Base-by-base conservation (phyloP, 2,329 filamentous ascomycete species). In the Magnaporthiopsis incrustans region DNA sequence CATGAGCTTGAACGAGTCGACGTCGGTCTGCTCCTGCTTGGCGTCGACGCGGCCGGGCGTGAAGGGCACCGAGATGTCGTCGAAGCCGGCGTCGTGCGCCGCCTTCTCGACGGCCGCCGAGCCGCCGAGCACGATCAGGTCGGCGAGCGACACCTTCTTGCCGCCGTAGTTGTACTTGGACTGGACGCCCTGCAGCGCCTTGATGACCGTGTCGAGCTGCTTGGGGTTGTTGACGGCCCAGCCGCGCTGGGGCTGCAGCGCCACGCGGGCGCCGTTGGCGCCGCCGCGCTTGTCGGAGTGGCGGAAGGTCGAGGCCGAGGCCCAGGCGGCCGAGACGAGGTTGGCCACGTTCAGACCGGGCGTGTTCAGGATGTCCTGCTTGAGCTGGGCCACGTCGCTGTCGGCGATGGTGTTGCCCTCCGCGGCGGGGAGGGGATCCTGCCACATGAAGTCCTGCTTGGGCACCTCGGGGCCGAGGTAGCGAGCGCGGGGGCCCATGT, bases 271-370 rank as follows among this genome's bases (percentile, higher is more conserved):
- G 70, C 89, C 89, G 70, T 91, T 91, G 76, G 89, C 89, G 71
- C 89, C 89, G 69, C 89, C 89, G 68, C 89, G 89, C 84, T 91
- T 91, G 79, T 92, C 89, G 68, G 84, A 83, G 69, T 84, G 82
- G 66, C 87, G 86, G 85, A 86, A 90, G 44, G 85, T 86, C 3
- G 86, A 86, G 50, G 87, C 87, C 0, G 87, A 85, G 4, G 83
- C 84, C 83, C 85, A 90, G 32, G 87, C 87, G n/a, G 82, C 81
- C 15, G 81, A 80, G 60, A 91, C 81, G 66, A 91, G 79, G 73
- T 85, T 84, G 63, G 81, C 79, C 18, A 81, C 74, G 65, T 81
- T 79, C 6, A 90, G 71, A 18, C 85, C 86, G 27, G 82, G 4
- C n/a, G 56, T 75, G 59, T 77, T 77, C 10, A 91, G 79, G 60